Conservation (phyloP, 2,329 filamentous ascomycete species). For the Ophiostoma pallidulum region DNA sequence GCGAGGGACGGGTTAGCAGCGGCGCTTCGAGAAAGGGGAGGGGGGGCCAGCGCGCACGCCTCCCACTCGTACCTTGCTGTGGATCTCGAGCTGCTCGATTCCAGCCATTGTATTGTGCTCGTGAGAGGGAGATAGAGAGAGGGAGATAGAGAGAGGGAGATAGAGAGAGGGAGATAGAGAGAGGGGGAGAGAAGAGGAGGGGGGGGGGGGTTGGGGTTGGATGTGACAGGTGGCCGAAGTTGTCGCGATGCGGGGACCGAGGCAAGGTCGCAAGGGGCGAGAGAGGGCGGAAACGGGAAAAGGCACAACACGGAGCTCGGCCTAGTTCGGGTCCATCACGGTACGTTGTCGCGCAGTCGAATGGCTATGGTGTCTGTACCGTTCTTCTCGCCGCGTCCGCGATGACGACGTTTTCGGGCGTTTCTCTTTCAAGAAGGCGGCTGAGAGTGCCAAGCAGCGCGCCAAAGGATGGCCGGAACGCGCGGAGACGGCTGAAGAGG, state of each 20-base stretch:
- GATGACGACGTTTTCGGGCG: background rate
- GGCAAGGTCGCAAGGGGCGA: background rate
- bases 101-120: conserved; percentile 60
- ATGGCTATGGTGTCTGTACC: background rate
- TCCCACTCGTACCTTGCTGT: conserved; percentile 65
- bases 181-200: no score
- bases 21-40: no score
- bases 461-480: conserved; percentile 4
- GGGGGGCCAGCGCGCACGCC: background rate
- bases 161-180: no score
- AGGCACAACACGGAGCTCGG: background rate
- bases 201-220: no score
- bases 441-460: background rate
- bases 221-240: no score
- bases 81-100: conserved; percentile 94
- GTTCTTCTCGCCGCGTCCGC: background rate
- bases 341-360: background rate
- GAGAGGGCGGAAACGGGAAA: background rate
- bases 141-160: background rate
- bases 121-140: background rate
- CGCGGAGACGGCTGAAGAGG: background rate
- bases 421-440: background rate
- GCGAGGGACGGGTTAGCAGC: conserved; percentile 17
- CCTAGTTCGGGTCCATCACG: conserved; percentile 3
- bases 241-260: background rate